Evolutionary conservation across 2,329 filamentous ascomycete species (phyloP), one percentile per base, ranked within the genome.

Genomic region (Trichoderma endophyticum): DNA sequence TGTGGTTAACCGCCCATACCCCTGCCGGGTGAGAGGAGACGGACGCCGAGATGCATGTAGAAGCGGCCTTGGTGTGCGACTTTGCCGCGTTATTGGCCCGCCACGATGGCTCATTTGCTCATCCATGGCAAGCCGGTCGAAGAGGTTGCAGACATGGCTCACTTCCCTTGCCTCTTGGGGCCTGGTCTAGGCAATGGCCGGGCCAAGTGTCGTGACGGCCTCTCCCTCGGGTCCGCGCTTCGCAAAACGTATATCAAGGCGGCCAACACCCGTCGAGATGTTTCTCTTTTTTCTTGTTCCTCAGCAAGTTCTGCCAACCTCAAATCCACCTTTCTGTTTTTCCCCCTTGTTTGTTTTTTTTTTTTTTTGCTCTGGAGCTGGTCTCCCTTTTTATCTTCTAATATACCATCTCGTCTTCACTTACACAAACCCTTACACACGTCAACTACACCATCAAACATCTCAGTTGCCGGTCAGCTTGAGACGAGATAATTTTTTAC

Each of bases 221-320:
- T 43, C 64, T 34, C 30, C 24, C 59, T 51, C 7, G 21, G 48
- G 24, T 26, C 69, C 61, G 70, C 64, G 70, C 70, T 69, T 72
- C 56, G 36, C 64, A 69, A 72, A 72, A 72, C 64, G 61, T 72
- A 72, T 72, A 72, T 65, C 28, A 60, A 69, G 68, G 59, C 63
- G 64, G 54, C 70, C 70, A 72, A 72, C 70, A 72, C 70, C 77
- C 78, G 77, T 59, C 79, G 77, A 18, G 76, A 78, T 80, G 77
- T 79, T 79, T 34, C n/a, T 21, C 82, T 82, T 82, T 77, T 80
- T 84, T 84, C 84, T 81, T 78, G 78, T 78, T 89, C 89, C 86
- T 86, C 86, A 91, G 90, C 90, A 92, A 92, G 90, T 84, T 84
- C 79, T 85, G 82, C 75, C 86, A 86, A 83, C 79, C 77, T 80